Conservation (phyloP, 352 stramenopile genomes). For the Pythium brassicae region DNA sequence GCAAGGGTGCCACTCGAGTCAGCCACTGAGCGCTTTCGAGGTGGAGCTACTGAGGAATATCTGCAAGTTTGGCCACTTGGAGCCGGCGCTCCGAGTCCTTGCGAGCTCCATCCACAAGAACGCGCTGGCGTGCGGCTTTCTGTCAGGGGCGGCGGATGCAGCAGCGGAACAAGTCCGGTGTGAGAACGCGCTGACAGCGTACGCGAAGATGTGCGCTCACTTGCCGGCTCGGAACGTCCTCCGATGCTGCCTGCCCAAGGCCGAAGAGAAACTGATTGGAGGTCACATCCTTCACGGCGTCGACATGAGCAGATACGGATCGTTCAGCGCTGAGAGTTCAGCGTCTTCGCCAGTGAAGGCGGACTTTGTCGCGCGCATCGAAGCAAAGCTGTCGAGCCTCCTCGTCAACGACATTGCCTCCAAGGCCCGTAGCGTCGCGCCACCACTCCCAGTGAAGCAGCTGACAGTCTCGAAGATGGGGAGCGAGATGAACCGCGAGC, state of each 20-base stretch:
- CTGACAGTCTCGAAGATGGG: constrained; percentile 23
- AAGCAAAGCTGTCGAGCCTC: constrained; percentile 15
- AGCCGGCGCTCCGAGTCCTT: constrained; percentile 35
- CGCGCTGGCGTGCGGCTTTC: constrained; percentile 22
- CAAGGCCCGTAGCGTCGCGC: not conserved
- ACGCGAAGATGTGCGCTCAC: constrained; percentile 7
- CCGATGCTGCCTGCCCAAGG: constrained; percentile 14
- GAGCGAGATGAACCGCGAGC: constrained; percentile 30
- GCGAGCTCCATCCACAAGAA: constrained; percentile 22
- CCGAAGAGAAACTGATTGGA: constrained; percentile 17
- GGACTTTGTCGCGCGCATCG: constrained; percentile 14
- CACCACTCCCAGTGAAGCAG: constrained; percentile 19
- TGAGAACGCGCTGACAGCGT: constrained; percentile 19
- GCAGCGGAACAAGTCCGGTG: not conserved
- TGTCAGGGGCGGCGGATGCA: constrained; percentile 14
- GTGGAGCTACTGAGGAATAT: constrained; percentile 19
- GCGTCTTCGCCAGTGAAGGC: constrained; percentile 7
- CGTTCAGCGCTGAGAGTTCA: not conserved
- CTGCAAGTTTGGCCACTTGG: constrained; percentile 25
- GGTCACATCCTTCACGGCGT: constrained; percentile 1
- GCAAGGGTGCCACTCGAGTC: constrained; percentile 27
- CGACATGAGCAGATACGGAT: not conserved
- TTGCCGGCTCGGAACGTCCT: constrained; percentile 18
- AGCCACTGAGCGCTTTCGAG: constrained; percentile 25
- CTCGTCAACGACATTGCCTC: not conserved